Conservation (phyloP, 176 grass and related monocot species). For the Dactylis glomerata region DNA sequence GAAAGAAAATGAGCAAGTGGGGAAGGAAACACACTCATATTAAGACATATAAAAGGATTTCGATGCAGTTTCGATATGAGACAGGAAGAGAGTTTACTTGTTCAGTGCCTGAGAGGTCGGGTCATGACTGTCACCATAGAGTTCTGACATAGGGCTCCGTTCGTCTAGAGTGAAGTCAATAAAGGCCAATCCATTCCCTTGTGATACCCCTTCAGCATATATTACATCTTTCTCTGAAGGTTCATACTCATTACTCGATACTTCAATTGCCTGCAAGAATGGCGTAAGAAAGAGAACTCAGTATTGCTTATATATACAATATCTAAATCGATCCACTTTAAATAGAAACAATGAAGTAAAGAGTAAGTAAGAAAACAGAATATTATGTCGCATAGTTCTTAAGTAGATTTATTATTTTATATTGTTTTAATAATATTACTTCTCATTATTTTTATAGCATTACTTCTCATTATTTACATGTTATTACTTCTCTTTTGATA, state of each 20-base stretch:
- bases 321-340: too few relatives aligned
- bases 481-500: not conserved
- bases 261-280: slow-evolving; percentile 77
- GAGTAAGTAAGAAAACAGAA: too few relatives aligned
- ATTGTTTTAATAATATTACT: too few relatives aligned
- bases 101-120: slow-evolving; percentile 55
- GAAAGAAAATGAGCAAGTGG: not conserved
- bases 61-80: not conserved
- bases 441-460: too few relatives aligned
- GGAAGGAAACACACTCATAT: slow-evolving; percentile 5
- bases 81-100: slow-evolving; percentile 50
- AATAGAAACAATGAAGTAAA: too few relatives aligned
- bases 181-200: slow-evolving; percentile 89
- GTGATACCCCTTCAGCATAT: slow-evolving; percentile 90
- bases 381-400: too few relatives aligned
- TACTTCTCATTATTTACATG: too few relatives aligned
- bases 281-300: not conserved
- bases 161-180: slow-evolving; percentile 90
- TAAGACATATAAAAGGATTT: not conserved
- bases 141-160: slow-evolving; percentile 79
- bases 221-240: slow-evolving; percentile 93
- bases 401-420: too few relatives aligned
- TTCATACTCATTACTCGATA: slow-evolving; percentile 98
- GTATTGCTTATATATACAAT: too few relatives aligned
- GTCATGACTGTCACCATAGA: slow-evolving; percentile 67